Conservation (phyloP, 2,329 filamentous ascomycete species). For the Colletotrichum australisinense region DNA sequence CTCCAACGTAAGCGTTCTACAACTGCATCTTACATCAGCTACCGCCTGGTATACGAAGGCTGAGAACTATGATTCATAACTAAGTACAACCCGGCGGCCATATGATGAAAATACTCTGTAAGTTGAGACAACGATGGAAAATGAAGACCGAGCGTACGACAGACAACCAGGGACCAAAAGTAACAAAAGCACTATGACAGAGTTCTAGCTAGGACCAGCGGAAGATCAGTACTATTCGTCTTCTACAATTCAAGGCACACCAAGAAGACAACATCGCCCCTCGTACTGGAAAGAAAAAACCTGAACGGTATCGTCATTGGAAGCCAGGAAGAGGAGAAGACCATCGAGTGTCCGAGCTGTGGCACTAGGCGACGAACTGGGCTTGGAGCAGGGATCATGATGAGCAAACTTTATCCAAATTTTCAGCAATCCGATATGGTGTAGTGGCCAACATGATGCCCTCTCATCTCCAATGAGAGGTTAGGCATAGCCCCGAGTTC, state of each 20-base stretch:
- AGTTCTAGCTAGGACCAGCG: too few species aligned
- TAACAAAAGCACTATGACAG: too few species aligned
- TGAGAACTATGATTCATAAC: background rate
- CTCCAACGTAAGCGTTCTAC: background rate
- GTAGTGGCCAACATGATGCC: slow-evolving; percentile 34
- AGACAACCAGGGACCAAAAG: too few species aligned
- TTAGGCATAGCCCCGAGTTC: slow-evolving; percentile 35
- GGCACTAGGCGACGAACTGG: too few species aligned
- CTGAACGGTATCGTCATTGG: background rate
- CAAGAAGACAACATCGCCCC: too few species aligned
- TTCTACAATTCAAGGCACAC: too few species aligned
- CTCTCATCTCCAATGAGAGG: background rate
- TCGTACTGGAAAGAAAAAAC: too few species aligned
- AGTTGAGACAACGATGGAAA: background rate
- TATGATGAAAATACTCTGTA: background rate
- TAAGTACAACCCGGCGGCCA: background rate
- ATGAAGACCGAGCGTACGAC: background rate
- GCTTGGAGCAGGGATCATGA: background rate
- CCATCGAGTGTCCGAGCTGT: too few species aligned
- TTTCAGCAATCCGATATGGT: slow-evolving; percentile 16
- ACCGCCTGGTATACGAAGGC: background rate
- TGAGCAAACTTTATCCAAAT: too few species aligned
- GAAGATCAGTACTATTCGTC: too few species aligned
- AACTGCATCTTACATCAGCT: background rate
- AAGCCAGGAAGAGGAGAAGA: background rate